phyloP scores from a whole-genome alignment of 805 yeast species.

The Candida quercuum region DNA sequence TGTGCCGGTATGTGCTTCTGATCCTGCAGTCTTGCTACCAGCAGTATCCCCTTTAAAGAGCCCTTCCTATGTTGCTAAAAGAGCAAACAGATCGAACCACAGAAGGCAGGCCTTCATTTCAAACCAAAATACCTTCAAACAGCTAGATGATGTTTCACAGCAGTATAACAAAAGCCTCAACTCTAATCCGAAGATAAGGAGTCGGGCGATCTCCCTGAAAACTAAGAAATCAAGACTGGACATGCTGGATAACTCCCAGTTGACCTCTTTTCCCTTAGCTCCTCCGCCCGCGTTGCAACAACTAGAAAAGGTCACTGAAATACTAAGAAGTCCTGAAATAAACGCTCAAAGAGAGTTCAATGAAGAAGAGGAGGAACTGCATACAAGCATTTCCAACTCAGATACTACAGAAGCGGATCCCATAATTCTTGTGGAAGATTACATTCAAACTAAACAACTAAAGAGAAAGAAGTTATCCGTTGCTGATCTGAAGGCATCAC shows the following conservation, averaged over 20 bases:
- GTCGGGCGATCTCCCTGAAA: neutral
- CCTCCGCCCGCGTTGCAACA: constrained; percentile 23
- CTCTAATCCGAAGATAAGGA: neutral
- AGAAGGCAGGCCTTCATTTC: neutral
- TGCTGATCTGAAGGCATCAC: constrained; percentile 27
- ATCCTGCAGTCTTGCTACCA: no score
- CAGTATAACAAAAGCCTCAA: no score
- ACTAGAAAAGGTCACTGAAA: constrained; percentile 7
- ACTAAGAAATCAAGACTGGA: constrained; percentile 30
- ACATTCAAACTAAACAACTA: constrained; percentile 30
- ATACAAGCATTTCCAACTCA: neutral
- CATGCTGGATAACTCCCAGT: constrained; percentile 29
- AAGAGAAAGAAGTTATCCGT: constrained; percentile 27
- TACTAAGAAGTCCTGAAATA: constrained; percentile 13
- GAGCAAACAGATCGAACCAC: no score
- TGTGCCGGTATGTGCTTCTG: no score
- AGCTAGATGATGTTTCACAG: no score
- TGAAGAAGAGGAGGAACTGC: constrained; percentile 3
- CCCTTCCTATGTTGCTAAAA: neutral
- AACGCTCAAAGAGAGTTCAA: constrained; percentile 8
- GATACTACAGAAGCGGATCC: constrained; percentile 18
- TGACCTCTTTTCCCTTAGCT: constrained; percentile 33
- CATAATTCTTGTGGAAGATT: constrained; percentile 51
- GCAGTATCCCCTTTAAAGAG: no score
- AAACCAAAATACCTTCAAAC: neutral